A percentile compares a stretch with the other conserved stretches of the same genome.
Conservation (phyloP, 1,139 yeast species). For the Saccharomycopsis hybrid region DNA sequence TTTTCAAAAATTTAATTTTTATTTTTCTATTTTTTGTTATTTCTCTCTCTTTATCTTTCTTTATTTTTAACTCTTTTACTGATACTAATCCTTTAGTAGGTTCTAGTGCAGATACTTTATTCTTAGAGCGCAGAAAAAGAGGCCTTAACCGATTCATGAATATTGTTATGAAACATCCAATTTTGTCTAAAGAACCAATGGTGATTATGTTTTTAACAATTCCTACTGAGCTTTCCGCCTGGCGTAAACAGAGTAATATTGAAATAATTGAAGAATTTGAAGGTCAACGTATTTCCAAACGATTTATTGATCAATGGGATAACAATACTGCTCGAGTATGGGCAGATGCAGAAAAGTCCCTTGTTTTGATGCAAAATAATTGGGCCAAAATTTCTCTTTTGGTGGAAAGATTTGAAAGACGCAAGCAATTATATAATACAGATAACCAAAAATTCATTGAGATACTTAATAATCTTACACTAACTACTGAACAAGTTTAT, state of each 20-base stretch:
- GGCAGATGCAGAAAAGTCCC: slow-evolving; percentile 28
- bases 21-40: slow-evolving; percentile 11
- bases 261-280: slow-evolving; percentile 53
- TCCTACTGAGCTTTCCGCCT: slow-evolving; percentile 71
- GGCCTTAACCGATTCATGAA: slow-evolving; percentile 79
- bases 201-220: slow-evolving; percentile 77
- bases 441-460: slow-evolving; percentile 59
- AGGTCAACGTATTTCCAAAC: slow-evolving; percentile 48
- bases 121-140: slow-evolving; percentile 74
- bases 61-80: no score
- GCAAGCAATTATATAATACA: slow-evolving; percentile 64
- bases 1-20: not conserved
- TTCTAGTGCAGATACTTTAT: slow-evolving; percentile 67
- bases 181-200: slow-evolving; percentile 62
- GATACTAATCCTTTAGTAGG: slow-evolving; percentile 36
- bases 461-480: slow-evolving; percentile 43
- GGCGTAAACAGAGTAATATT: slow-evolving; percentile 71
- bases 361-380: slow-evolving; percentile 34
- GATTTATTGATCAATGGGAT: slow-evolving; percentile 42
- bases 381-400: slow-evolving; percentile 57
- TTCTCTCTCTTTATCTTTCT: no score
- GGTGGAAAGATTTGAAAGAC: slow-evolving; percentile 70
- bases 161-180: slow-evolving; percentile 78
- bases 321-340: slow-evolving; percentile 31
- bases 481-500: slow-evolving; percentile 41